Conservation (phyloP, 1,284 basidiomycete genomes). For the Ganoderma lingzhi region DNA sequence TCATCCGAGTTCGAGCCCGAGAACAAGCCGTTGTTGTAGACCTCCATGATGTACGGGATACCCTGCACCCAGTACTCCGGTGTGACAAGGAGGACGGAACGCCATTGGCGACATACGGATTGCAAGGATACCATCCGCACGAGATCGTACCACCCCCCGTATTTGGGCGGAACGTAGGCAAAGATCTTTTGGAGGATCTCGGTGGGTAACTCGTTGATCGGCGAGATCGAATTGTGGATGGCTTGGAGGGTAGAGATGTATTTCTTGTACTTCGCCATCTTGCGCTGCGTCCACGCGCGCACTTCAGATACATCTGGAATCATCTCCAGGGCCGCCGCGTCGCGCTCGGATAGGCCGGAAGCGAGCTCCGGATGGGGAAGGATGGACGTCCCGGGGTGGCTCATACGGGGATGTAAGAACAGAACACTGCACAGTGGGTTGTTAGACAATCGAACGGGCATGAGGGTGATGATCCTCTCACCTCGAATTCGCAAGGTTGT, state of each 20-base stretch:
- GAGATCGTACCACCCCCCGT: background rate
- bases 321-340: background rate
- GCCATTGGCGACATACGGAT: conserved; percentile 10
- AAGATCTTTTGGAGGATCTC: conserved; percentile 9
- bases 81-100: background rate
- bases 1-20: background rate
- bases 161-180: background rate
- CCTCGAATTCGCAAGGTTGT: background rate
- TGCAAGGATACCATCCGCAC: background rate
- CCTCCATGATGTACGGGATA: background rate
- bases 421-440: no score
- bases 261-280: conserved; percentile 1
- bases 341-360: background rate
- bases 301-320: background rate
- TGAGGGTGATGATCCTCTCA: no score
- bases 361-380: background rate
- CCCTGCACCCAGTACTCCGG: conserved; percentile 1
- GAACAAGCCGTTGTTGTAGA: background rate
- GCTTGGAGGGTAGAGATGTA: background rate
- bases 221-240: background rate
- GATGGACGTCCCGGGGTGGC: background rate
- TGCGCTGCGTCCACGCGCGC: background rate
- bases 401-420: background rate
- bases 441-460: no score
- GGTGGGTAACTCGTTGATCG: conserved; percentile 1